Evolutionary conservation across 441 rosid species (phyloP).

Genomic region (Jatropha multifida): DNA sequence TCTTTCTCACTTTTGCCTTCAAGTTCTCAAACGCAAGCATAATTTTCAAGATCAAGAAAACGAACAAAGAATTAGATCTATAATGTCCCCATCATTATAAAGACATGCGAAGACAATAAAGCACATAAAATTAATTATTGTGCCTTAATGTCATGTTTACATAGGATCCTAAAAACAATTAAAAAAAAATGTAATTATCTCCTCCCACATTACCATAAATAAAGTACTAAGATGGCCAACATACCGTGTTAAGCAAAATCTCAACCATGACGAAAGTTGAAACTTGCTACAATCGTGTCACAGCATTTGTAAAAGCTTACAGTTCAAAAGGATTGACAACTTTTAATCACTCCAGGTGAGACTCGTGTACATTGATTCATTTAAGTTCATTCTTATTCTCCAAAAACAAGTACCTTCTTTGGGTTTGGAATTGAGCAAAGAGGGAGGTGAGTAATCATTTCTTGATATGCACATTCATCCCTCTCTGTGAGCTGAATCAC

Average conservation of each 20-base stretch:
- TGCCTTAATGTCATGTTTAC: neutral
- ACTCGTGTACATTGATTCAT: neutral
- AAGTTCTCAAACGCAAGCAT: neutral
- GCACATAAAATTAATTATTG: neutral
- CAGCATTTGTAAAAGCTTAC: neutral
- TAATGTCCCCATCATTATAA: neutral
- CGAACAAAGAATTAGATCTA: neutral
- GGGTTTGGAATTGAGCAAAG: slow-evolving; percentile 90
- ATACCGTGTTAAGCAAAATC: neutral
- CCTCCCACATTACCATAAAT: neutral
- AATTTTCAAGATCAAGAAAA: neutral
- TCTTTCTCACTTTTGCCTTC: neutral
- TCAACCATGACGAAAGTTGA: neutral
- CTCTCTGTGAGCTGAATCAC: slow-evolving; percentile 95
- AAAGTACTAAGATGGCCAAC: neutral
- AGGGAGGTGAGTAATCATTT: slow-evolving; percentile 95
- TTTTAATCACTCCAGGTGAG: neutral
- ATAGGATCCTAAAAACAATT: neutral
- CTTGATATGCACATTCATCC: slow-evolving; percentile 98
- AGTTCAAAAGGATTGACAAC: neutral
- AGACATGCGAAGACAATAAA: neutral
- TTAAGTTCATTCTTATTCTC: neutral
- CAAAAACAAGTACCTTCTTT: slow-evolving; percentile 50
- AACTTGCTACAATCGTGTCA: neutral
- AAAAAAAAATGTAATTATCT: neutral